Evolutionary conservation across 257 asterid genomes (phyloP), one percentile per base, ranked within the genome.

Genomic region (Nicotiana tomentosiformis): DNA sequence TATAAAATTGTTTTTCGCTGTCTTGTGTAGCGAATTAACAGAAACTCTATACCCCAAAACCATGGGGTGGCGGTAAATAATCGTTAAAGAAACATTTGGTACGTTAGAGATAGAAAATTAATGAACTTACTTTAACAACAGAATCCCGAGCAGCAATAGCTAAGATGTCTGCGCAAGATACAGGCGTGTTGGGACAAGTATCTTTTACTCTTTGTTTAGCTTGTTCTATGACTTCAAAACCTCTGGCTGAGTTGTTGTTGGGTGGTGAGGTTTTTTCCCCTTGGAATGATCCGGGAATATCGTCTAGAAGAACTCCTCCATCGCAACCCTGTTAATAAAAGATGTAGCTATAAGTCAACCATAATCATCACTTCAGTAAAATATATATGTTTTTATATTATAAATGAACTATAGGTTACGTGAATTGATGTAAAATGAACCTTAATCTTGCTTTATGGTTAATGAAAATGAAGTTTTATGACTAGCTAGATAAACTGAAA

Each of bases 111-210:
- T 57, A 2, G 65, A 58, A 58, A 58, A 58, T 43, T 23, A 26
- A 26, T 26, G 16, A 5, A 61, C 82, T 61, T 61, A 79, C 82
- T 39, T 39, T 79, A 79, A 11, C 82, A 23, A 79, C 18, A 15
- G 82, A 79, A 29, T 79, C 82, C 23, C 82, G 74, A 14, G 82
- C 82, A 37, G 82, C 82, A 39, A 79, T 79, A 14, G 82, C 82
- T 79, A 79, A 79, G 11, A 79, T 65, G 17, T 79, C 82, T 4
- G 82, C 58, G 43, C 82, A 79, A 14, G 82, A 79, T 61, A 79
- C 76, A 37, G 76, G 66, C 5, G 56, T 26, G 18, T 79, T 65
- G 18, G 76, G 58, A 5, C 82, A 79, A n/a, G 56, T 39, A 62
- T 62, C 0, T 61, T 14, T 39, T 0, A 65, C 76, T 9, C 58